Conservation (phyloP, 2,329 filamentous ascomycete species). For the Lachnellula suecica region DNA sequence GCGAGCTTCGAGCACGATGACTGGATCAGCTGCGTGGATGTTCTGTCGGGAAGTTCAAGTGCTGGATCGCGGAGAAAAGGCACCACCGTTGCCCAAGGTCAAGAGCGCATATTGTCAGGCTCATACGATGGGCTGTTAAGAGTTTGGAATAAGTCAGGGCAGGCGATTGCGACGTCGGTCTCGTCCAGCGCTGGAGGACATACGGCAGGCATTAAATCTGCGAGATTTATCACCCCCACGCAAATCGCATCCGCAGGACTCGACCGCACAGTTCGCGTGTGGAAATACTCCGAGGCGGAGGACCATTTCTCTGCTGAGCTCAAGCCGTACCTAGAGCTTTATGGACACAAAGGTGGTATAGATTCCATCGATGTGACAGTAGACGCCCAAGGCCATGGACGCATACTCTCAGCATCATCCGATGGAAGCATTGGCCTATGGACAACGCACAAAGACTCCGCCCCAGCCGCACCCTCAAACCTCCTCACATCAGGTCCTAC, state of each 20-base stretch:
- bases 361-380: constrained; percentile 76
- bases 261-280: constrained; percentile 83
- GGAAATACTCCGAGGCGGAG: constrained; percentile 76
- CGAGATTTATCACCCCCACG: constrained; percentile 75
- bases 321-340: constrained; percentile 75
- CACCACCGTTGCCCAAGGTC: constrained; percentile 49
- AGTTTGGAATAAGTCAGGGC: constrained; percentile 87
- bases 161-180: constrained; percentile 75
- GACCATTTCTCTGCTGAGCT: constrained; percentile 56
- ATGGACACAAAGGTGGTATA: constrained; percentile 75
- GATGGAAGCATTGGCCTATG: constrained; percentile 88
- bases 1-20: constrained; percentile 96
- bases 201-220: constrained; percentile 74
- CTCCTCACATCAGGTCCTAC: constrained; percentile 67
- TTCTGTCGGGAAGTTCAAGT: constrained; percentile 67
- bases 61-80: constrained; percentile 57
- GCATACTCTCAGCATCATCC: constrained; percentile 80
- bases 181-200: constrained; percentile 69
- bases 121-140: constrained; percentile 88
- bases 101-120: constrained; percentile 80
- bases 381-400: constrained; percentile 68
- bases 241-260: constrained; percentile 81
- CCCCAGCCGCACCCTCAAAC: constrained; percentile 68
- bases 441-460: constrained; percentile 75
- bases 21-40: constrained; percentile 88